Percentiles rank a stretch among this genome's conserved stretches.
phyloP scores from a whole-genome alignment of 2,329 filamentous ascomycete genomes.

The Fonsecaea multimorphosa region DNA sequence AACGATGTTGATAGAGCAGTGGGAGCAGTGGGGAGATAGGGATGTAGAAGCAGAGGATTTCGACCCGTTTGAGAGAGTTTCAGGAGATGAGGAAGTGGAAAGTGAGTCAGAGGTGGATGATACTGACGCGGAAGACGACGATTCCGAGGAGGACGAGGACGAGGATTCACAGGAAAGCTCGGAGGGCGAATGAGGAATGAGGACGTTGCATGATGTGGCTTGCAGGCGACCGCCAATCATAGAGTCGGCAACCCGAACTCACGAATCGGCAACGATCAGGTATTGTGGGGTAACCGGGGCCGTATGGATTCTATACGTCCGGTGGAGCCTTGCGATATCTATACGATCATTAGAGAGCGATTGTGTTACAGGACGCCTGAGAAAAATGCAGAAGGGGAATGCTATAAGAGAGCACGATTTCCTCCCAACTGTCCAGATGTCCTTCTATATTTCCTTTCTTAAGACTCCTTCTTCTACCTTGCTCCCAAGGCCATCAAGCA shows the following conservation, averaged over 20 bases:
- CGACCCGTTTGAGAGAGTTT: conserved; percentile 27
- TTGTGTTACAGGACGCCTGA: not conserved
- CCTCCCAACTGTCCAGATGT: not conserved
- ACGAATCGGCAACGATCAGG: not conserved
- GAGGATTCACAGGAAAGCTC: not conserved
- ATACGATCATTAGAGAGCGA: not conserved
- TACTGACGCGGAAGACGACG: conserved; percentile 28
- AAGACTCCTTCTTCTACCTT: not conserved
- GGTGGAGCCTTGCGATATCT: not conserved
- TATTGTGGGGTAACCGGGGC: no score
- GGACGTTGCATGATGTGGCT: not conserved
- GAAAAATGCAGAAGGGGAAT: not conserved
- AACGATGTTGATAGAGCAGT: conserved; percentile 19
- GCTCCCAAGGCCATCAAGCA: not conserved
- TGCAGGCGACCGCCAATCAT: not conserved
- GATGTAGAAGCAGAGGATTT: conserved; percentile 17
- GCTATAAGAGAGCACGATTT: conserved; percentile 5
- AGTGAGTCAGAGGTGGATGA: conserved; percentile 24
- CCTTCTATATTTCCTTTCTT: not conserved
- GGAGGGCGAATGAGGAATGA: not conserved
- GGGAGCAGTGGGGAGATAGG: conserved; percentile 28
- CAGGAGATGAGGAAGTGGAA: conserved; percentile 12
- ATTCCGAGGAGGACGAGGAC: not conserved
- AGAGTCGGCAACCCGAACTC: not conserved
- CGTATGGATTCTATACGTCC: not conserved